Evolutionary conservation across 306 rosid species (phyloP).

Genomic region (Malus sylvestris): DNA sequence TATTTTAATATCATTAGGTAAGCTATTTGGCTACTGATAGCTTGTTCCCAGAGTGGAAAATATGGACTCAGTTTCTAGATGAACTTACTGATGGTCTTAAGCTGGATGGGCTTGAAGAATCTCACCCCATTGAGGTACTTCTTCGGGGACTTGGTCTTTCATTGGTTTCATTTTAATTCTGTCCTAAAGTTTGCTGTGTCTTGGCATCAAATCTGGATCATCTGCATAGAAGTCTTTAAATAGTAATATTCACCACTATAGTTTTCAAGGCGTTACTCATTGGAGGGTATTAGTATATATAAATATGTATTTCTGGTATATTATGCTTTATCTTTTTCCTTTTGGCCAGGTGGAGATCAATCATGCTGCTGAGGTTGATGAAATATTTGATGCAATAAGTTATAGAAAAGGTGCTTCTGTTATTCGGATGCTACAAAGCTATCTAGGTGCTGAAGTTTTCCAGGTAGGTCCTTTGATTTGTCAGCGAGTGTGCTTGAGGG

Average conservation of each 20-base stretch:
- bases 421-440: constrained; percentile 92
- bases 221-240: background rate
- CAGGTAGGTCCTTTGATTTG: constrained; percentile 56
- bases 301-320: background rate
- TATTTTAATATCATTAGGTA: constrained; percentile 45
- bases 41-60: constrained; percentile 87
- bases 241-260: background rate
- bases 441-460: constrained; percentile 83
- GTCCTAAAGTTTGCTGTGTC: background rate
- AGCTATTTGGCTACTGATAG: constrained; percentile 84
- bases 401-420: constrained; percentile 90
- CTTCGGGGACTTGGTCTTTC: constrained; percentile 4
- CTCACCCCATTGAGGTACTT: constrained; percentile 91
- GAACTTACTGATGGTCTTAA: constrained; percentile 67
- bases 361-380: constrained; percentile 83
- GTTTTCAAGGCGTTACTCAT: background rate
- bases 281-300: background rate
- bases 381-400: constrained; percentile 91
- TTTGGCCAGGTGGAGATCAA: constrained; percentile 78
- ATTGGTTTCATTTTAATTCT: background rate
- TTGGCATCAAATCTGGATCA: background rate
- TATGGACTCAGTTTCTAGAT: constrained; percentile 93
- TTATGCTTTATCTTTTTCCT: background rate
- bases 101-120: constrained; percentile 85
- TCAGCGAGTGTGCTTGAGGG: background rate